Percentiles rank a stretch among this genome's conserved stretches.
Evolutionary conservation across 768 basidiomycete genomes (phyloP).

Genomic region (Phlebiopsis gigantea): DNA sequence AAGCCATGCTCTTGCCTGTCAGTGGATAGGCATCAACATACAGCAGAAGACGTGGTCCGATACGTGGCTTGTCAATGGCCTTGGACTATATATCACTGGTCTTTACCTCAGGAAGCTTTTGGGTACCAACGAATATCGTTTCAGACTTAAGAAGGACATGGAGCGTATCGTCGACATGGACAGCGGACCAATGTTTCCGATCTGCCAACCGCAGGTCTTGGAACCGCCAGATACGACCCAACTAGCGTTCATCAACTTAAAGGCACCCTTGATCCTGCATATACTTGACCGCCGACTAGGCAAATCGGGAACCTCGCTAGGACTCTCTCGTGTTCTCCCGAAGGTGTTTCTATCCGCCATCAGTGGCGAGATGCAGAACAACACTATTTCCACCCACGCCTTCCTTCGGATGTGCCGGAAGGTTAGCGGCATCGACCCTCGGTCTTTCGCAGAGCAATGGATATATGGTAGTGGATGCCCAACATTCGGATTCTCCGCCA

Average conservation of each 20-base stretch:
- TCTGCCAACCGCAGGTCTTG: constrained; percentile 82
- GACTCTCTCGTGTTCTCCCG: constrained; percentile 89
- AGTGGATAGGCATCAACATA: constrained; percentile 97
- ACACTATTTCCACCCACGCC: constrained; percentile 80
- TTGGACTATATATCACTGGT: constrained; percentile 86
- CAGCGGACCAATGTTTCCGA: constrained; percentile 83
- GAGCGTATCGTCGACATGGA: constrained; percentile 86
- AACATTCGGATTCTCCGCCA: constrained; percentile 80
- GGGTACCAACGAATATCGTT: constrained; percentile 97
- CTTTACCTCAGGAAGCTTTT: constrained; percentile 82
- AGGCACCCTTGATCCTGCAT: constrained; percentile 92
- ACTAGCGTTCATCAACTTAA: constrained; percentile 89
- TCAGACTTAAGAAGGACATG: constrained; percentile 94
- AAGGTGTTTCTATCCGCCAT: constrained; percentile 93
- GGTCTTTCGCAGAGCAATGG: constrained; percentile 98
- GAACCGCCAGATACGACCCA: constrained; percentile 80
- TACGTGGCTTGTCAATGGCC: constrained; percentile 93
- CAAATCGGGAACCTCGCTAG: constrained; percentile 92
- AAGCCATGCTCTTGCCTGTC: constrained; percentile 84
- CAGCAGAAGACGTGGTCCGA: constrained; percentile 91
- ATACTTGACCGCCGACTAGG: constrained; percentile 91
- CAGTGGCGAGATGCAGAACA: constrained; percentile 83
- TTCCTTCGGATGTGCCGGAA: constrained; percentile 92
- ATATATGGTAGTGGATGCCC: constrained; percentile 98
- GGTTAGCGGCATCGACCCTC: constrained; percentile 85